Base-by-base conservation (phyloP, 371 early-diverging fungal genomes). In the Cokeromyces recurvatus region DNA sequence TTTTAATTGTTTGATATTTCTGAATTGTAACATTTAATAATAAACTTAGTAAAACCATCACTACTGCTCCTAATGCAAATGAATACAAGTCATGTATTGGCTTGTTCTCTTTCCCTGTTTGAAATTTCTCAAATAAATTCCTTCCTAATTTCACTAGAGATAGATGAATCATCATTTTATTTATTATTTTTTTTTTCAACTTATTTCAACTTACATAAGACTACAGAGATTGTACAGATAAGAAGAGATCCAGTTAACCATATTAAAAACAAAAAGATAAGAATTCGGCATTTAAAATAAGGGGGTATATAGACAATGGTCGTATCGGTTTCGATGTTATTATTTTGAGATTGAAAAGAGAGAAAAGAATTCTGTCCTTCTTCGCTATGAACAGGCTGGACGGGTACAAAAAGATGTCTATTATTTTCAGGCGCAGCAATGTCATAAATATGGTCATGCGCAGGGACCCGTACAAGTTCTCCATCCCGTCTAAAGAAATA, bases 281-380 rank as follows among this genome's bases (percentile, higher is more conserved):
- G 24, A 14, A 45, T 45, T 35, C 46, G n/a, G 11, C 34, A 17
- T 32, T 66, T 72, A 43, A 87, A 81, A n/a, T 63, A 51, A 1
- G 85, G 80, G n/a, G 90, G 89, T 7, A 74, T 59, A 57, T 85
- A 86, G 0, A 89, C 74, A 17, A 89, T 60, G 4, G 57, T 57
- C 0, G 74, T 77, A 22, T 74, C 60, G 38, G 21, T 31, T 20
- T 38, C 39, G 20, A n/a, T n/a, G n/a, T n/a, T n/a, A n/a, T n/a
- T n/a, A n/a, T n/a, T n/a, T n/a, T n/a, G n/a, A n/a, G n/a, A n/a
- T n/a, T n/a, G n/a, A n/a, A n/a, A n/a, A n/a, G n/a, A n/a, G n/a
- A n/a, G n/a, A n/a, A n/a, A n/a, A n/a, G n/a, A n/a, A n/a, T n/a
- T n/a, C n/a, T n/a, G n/a, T 14, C 54, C 14, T 48, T 66, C 51